Evolutionary conservation across 768 basidiomycete genomes (phyloP), one percentile per base, ranked within the genome.

Genomic region (Suillus americanus): DNA sequence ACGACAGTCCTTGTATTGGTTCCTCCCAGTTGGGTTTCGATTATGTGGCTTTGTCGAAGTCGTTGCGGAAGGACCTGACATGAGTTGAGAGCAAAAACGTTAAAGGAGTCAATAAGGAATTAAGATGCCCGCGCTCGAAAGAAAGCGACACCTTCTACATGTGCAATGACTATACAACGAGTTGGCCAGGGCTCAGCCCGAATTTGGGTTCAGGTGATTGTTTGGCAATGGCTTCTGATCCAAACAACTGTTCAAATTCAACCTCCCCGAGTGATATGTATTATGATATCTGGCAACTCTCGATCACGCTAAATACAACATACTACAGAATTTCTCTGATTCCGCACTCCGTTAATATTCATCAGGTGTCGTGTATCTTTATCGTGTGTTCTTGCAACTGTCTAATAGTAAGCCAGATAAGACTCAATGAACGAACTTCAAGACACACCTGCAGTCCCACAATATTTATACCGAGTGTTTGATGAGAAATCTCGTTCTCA

Each of bases 1-100:
- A 77, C 71, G 69, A 64, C 74, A 74, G 56, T 72, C 68, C 63
- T 70, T 71, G 56, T 77, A 67, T 62, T 77, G 73, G 59, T 77
- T 77, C 51, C 62, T 74, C 12, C 75, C 73, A 3, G 40, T 65
- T 41, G 64, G 67, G 48, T 74, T 75, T 65, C 70, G 68, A 50
- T 66, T 67, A 50, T 53, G 53, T n/a, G 53, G 53, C 20, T 40
- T 60, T 41, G 16, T 40, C 56, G 28, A 18, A 62, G 59, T 60
- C n/a, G 61, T 10, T 40, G 25, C 8, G 43, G 40, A 55, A 23
- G 23, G 37, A 38, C 62, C 62, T 55, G 62, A 63, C 9, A 70
- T 53, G 51, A 37, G 37, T 56, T 35, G 23, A n/a, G 37, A 38
- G 55, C 4, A 56, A n/a, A 4, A 23, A 56, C 23, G 55, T 38